Evolutionary conservation across 2,329 filamentous ascomycete species (phyloP).

Genomic region (Westerdykella sp.): DNA sequence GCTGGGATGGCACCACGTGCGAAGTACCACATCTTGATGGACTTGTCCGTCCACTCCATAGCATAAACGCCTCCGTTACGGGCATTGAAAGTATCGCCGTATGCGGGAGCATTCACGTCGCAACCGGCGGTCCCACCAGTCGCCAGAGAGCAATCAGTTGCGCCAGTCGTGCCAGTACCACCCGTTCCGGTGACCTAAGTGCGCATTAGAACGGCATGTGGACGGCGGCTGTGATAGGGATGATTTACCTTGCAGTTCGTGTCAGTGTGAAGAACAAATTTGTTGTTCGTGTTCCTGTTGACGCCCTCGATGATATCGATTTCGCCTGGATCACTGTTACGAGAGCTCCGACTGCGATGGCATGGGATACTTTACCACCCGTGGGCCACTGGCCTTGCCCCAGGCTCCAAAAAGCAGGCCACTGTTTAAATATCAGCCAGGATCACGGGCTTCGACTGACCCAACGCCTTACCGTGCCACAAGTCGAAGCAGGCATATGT

Average conservation of each 20-base stretch:
- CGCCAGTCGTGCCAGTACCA: slow-evolving; percentile 8
- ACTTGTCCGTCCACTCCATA: slow-evolving; percentile 57
- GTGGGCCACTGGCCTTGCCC: slow-evolving; percentile 22
- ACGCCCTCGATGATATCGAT: slow-evolving; percentile 34
- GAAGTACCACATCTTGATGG: slow-evolving; percentile 78
- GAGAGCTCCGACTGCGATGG: too few relatives aligned
- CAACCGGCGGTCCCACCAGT: slow-evolving; percentile 31
- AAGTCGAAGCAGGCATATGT: slow-evolving; percentile 26
- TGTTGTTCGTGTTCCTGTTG: slow-evolving; percentile 22
- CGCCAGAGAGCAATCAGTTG: slow-evolving; percentile 16
- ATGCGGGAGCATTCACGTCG: slow-evolving; percentile 40
- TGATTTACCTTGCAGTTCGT: slow-evolving; percentile 14
- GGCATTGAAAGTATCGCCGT: slow-evolving; percentile 48
- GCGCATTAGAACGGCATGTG: slow-evolving; percentile 46
- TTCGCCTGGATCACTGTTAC: slow-evolving; percentile 10
- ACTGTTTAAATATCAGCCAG: slow-evolving; percentile 1
- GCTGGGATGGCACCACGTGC: slow-evolving; percentile 55
- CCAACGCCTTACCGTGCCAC: slow-evolving; percentile 13
- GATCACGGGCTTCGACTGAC: too few relatives aligned
- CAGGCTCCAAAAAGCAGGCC: slow-evolving; percentile 30
- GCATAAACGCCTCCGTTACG: slow-evolving; percentile 40
- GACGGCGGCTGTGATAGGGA: slow-evolving; percentile 34
- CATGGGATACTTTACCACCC: slow-evolving; percentile 2
- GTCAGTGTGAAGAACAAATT: slow-evolving; percentile 23
- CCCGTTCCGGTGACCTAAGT: slow-evolving; percentile 10